These are phyloP conservation scores for Saksenaea vasiformis DNA, from an alignment of 371 early-diverging fungal genomes.

Conservation along the genomic window DNA sequence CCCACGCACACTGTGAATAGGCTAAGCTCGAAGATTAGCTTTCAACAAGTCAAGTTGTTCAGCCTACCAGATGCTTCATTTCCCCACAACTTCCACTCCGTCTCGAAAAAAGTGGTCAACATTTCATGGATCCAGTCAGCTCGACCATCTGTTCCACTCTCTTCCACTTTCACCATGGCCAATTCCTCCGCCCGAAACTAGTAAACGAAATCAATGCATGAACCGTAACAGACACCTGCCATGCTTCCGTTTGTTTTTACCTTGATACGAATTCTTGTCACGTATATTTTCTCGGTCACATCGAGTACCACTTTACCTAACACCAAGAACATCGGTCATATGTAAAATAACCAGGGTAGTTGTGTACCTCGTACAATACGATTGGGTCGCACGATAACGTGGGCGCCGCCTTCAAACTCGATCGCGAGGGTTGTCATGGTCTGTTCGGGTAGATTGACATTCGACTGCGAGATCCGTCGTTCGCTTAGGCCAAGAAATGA, in stretches of 20 bases:
- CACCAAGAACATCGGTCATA: not conserved
- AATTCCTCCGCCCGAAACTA: slow-evolving; percentile 55
- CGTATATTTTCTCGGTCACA: slow-evolving; percentile 31
- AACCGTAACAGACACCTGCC: not conserved
- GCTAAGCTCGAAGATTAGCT: slow-evolving; percentile 14
- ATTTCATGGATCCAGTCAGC: slow-evolving; percentile 47
- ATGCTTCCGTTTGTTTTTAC: slow-evolving; percentile 17
- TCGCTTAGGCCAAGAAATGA: slow-evolving; percentile 2
- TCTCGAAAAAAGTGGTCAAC: slow-evolving; percentile 50
- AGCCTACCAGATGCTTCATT: slow-evolving; percentile 45
- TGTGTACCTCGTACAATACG: slow-evolving; percentile 40
- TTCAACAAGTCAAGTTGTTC: not conserved
- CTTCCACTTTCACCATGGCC: slow-evolving; percentile 49
- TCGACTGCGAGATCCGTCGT: not conserved
- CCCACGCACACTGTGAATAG: slow-evolving; percentile 56
- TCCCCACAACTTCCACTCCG: slow-evolving; percentile 50
- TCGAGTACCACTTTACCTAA: slow-evolving; percentile 38
- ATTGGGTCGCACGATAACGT: slow-evolving; percentile 51
- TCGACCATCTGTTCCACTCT: slow-evolving; percentile 32
- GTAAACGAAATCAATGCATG: not conserved
- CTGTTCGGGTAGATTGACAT: slow-evolving; percentile 1
- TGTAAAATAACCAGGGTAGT: not conserved
- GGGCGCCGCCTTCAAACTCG: slow-evolving; percentile 52
- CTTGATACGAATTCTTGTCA: slow-evolving; percentile 47
- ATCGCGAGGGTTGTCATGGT: slow-evolving; percentile 10